A percentile compares a stretch with the other conserved stretches of the same genome.
Evolutionary conservation across 2,329 filamentous ascomycete species (phyloP).

Genomic region (Gyromitra esculenta): DNA sequence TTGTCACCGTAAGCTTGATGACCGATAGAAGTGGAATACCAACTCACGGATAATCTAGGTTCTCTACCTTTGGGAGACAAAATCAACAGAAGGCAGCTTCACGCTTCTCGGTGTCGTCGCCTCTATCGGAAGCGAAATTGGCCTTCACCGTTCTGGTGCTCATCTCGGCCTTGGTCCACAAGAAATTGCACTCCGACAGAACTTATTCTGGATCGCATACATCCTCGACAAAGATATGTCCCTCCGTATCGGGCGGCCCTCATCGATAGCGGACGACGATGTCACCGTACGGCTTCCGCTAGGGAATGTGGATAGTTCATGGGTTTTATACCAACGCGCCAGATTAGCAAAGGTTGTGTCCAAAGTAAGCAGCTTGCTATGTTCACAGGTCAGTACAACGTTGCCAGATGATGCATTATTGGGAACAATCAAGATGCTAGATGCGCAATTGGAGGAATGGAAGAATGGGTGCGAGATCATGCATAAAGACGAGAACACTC

Average conservation of each 20-base stretch:
- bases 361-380: conserved; percentile 25
- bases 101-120: conserved; percentile 43
- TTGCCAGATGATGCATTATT: conserved; percentile 7
- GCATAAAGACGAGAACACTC: background rate
- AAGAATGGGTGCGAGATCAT: conserved; percentile 20
- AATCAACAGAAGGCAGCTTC: conserved; percentile 22
- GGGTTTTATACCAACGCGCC: conserved; percentile 7
- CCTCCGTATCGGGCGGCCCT: conserved; percentile 33
- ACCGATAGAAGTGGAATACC: background rate
- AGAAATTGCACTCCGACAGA: conserved; percentile 19
- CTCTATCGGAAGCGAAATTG: conserved; percentile 38
- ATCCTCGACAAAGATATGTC: conserved; percentile 45
- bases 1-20: conserved; percentile 24
- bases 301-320: background rate
- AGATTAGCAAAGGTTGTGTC: conserved; percentile 21
- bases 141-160: conserved; percentile 37
- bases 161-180: conserved; percentile 22
- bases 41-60: background rate
- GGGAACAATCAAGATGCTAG: conserved; percentile 14
- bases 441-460: conserved; percentile 31
- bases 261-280: conserved; percentile 34
- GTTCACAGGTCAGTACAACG: conserved; percentile 5
- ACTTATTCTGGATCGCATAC: conserved; percentile 49
- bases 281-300: conserved; percentile 35
- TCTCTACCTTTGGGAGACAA: conserved; percentile 42